These are phyloP conservation scores for Thalassiosira mediterranea DNA, from an alignment of 352 stramenopile species.

Conservation along the genomic window DNA sequence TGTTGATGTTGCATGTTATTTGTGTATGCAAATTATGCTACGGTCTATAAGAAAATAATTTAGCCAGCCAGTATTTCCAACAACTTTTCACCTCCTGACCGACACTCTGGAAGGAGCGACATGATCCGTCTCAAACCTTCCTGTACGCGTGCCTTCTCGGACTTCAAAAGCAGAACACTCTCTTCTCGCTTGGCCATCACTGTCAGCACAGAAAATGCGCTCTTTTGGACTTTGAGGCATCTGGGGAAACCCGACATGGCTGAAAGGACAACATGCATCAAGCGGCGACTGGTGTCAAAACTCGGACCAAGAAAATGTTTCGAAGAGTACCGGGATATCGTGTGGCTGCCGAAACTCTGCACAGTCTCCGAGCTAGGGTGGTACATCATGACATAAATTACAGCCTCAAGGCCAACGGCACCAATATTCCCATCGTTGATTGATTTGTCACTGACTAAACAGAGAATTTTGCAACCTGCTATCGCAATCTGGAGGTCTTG, in stretches of 20 bases:
- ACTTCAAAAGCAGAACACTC: neutral
- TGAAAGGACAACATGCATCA: slow-evolving; percentile 49
- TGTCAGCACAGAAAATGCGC: slow-evolving; percentile 25
- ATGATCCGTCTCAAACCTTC: neutral
- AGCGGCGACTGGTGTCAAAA: neutral
- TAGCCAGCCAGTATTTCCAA: no score
- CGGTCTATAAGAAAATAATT: no score
- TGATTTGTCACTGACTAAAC: slow-evolving; percentile 33
- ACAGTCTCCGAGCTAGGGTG: slow-evolving; percentile 50
- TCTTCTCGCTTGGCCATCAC: slow-evolving; percentile 3
- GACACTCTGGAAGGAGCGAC: neutral
- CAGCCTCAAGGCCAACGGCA: slow-evolving; percentile 49
- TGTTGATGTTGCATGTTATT: no score
- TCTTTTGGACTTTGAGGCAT: slow-evolving; percentile 45
- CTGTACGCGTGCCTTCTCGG: neutral
- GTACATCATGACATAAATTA: slow-evolving; percentile 56
- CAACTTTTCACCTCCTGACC: neutral
- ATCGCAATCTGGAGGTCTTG: slow-evolving; percentile 54
- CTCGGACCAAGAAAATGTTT: slow-evolving; percentile 34
- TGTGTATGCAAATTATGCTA: no score
- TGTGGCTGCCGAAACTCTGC: slow-evolving; percentile 41
- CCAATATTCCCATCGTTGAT: slow-evolving; percentile 30
- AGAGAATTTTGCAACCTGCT: slow-evolving; percentile 51
- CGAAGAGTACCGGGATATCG: slow-evolving; percentile 42
- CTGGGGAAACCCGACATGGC: slow-evolving; percentile 55